Conservation (phyloP, 2,329 filamentous ascomycete genomes). For the Penicillium expansum region DNA sequence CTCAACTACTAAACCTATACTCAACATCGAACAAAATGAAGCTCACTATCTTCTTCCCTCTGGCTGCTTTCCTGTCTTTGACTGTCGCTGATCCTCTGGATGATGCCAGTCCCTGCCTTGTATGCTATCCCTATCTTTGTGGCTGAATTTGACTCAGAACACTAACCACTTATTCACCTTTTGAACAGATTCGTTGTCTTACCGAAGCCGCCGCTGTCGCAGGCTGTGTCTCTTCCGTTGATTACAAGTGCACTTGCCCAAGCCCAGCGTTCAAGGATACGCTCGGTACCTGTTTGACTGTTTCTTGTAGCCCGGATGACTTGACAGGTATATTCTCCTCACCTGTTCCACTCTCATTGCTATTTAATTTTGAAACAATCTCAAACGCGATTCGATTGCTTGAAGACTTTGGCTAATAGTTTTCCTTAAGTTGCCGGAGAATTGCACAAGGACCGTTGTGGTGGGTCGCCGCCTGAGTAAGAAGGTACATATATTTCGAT, state of each 20-base stretch:
- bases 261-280: conserved; percentile 18
- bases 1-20: background rate
- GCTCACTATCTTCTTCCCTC: conserved; percentile 18
- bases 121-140: background rate
- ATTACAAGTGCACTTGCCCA: conserved; percentile 19
- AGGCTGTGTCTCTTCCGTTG: conserved; percentile 16
- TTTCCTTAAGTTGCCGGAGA: conserved; percentile 8
- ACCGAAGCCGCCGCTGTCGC: conserved; percentile 13
- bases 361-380: background rate
- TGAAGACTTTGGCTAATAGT: background rate
- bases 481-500: background rate
- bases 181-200: conserved; percentile 13
- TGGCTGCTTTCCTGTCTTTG: conserved; percentile 19
- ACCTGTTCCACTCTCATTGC: no score
- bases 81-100: conserved; percentile 6
- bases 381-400: background rate
- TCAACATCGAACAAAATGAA: conserved; percentile 16
- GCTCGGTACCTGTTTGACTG: conserved; percentile 12
- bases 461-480: background rate
- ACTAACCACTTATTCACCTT: conserved; percentile 1
- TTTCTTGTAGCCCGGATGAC: conserved; percentile 15
- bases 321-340: conserved; percentile 8
- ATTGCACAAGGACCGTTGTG: conserved; percentile 13
- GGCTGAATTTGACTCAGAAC: background rate
- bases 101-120: conserved; percentile 15